Evolutionary conservation across 108 stramenopile species (phyloP).

Genomic region (Skeletonema tropicum): DNA sequence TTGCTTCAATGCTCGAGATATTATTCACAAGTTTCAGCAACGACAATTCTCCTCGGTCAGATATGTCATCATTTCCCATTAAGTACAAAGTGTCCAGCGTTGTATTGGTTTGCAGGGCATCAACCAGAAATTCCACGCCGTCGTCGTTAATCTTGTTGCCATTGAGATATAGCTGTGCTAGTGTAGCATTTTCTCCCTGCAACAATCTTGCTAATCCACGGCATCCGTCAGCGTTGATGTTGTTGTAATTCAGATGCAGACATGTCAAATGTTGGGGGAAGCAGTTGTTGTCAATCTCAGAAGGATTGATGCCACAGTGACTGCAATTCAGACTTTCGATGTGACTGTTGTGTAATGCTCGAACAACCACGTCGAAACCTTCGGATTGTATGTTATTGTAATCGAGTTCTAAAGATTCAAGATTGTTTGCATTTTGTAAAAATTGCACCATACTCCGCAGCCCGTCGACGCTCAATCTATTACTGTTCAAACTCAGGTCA

Average conservation of each 20-base stretch:
- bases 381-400: background rate
- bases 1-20: too few species aligned
- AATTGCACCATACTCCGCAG: background rate
- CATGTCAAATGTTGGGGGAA: background rate
- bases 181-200: background rate
- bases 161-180: background rate
- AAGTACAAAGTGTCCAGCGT: background rate
- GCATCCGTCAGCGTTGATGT: background rate
- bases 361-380: background rate
- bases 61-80: background rate
- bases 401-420: background rate
- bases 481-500: too few species aligned
- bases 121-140: background rate
- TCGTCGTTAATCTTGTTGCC: background rate
- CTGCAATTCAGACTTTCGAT: background rate
- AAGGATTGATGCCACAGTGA: background rate
- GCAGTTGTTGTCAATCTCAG: background rate
- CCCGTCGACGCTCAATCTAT: background rate
- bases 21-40: too few species aligned
- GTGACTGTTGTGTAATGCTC: background rate
- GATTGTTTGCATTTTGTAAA: background rate
- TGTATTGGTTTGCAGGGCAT: constrained; percentile 3
- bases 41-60: too few species aligned
- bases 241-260: background rate
- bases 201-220: background rate